phyloP scores from a whole-genome alignment of 2,329 filamentous ascomycete species.

The Diaporthe velutina region DNA sequence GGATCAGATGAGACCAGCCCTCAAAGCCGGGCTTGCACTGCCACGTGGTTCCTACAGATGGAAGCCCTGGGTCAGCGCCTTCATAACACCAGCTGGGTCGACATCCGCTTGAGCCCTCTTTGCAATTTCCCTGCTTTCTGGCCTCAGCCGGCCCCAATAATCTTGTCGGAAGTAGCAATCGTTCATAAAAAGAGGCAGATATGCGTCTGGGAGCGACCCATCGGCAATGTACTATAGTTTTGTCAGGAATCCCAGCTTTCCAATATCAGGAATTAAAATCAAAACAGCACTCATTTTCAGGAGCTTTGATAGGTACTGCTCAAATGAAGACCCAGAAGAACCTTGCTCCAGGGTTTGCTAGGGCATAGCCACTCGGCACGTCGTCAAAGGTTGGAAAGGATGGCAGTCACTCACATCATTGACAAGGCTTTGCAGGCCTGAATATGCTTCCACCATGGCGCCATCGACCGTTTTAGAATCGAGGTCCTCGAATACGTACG shows the following conservation, averaged over 20 bases:
- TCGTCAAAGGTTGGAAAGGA: not conserved
- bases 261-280: not conserved
- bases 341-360: not conserved
- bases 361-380: not conserved
- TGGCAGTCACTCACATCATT: conserved; percentile 34
- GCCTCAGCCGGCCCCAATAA: conserved; percentile 54
- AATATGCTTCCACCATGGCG: conserved; percentile 53
- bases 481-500: conserved; percentile 50
- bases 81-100: not conserved
- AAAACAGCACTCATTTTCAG: not conserved
- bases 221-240: conserved; percentile 46
- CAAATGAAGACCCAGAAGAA: not conserved
- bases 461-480: conserved; percentile 46
- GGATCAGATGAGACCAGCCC: too few relatives aligned
- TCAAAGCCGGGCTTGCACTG: too few relatives aligned
- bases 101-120: not conserved
- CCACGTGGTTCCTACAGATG: not conserved
- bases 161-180: conserved; percentile 57
- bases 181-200: conserved; percentile 59
- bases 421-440: conserved; percentile 49
- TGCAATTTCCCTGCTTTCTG: not conserved
- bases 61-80: not conserved
- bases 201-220: conserved; percentile 51
- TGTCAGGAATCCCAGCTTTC: not conserved
- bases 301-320: too few relatives aligned